Evolutionary conservation across 768 basidiomycete species (phyloP), one percentile per base, ranked within the genome.

Genomic region (Boletus rex-veris): DNA sequence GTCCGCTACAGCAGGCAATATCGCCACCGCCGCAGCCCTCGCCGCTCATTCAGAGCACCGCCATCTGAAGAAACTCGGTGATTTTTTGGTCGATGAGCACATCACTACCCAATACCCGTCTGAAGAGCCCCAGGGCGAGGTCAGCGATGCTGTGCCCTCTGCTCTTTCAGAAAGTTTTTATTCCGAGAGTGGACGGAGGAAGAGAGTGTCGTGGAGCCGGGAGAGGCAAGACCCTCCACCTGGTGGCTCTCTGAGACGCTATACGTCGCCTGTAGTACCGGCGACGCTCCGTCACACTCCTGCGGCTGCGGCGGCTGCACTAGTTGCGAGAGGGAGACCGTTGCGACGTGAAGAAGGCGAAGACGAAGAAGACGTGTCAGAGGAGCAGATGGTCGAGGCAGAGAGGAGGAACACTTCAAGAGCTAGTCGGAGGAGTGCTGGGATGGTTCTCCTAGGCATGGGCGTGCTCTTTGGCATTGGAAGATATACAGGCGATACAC

Each of bases 401-500:
- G 62, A 50, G 47, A 59, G 58, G 30, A 63, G 69, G 53, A 73
- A 76, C 35, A 70, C 73, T 54, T 86, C 86, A n/a, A 77, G 84
- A 56, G 82, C 84, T 8, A 86, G 83, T 61, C 79, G 83, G 55
- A 80, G 83, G 56, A 81, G 86, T 30, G 86, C 87, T 6, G 84
- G 83, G 3, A 85, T 96, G 75, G 82, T 95, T 18, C 90, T 97
- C 60, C 75, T 97, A 57, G 81, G 89, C 36, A 75, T 82, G 11
- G 92, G 90, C 74, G 76, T 84, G 11, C 71, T 97, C 54, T 86
- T 91, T 59, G 79, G 90, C 0, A 63, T 90, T 12, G 84, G 86
- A 3, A 74, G 79, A 30, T 66, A 85, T 45, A 66, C 74, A 4
- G 68, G 71, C 9, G 68, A 64, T 41, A 63, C 64, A 21, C 64